Conservation (phyloP, 2,329 filamentous ascomycete genomes). For the Elsinoe arachidis region DNA sequence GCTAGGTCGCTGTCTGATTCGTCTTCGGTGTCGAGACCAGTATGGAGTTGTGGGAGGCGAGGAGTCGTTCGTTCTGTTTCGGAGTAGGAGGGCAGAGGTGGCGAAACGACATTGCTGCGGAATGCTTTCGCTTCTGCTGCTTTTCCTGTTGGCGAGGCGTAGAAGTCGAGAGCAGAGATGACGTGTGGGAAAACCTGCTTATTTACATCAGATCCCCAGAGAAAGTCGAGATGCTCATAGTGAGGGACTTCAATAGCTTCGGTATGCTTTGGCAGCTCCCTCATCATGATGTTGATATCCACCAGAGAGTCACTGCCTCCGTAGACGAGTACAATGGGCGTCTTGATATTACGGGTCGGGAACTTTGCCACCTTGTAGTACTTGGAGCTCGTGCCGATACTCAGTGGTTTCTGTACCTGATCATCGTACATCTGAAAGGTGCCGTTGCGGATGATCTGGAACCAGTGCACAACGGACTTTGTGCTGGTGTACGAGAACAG, state of each 20-base stretch:
- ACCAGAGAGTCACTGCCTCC: conserved; percentile 90
- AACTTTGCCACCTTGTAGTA: conserved; percentile 97
- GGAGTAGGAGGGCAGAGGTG: conserved; percentile 14
- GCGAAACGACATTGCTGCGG: background rate
- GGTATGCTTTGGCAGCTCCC: conserved; percentile 76
- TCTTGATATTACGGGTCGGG: conserved; percentile 93
- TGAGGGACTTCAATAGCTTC: conserved; percentile 79
- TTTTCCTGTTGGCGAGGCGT: conserved; percentile 25
- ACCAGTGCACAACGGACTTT: conserved; percentile 97
- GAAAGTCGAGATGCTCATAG: conserved; percentile 93
- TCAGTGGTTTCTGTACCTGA: conserved; percentile 70
- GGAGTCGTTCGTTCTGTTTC: conserved; percentile 6
- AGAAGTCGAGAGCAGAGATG: conserved; percentile 75
- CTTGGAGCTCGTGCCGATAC: conserved; percentile 61
- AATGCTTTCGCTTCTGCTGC: conserved; percentile 10
- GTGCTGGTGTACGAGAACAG: conserved; percentile 95
- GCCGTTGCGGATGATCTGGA: conserved; percentile 94
- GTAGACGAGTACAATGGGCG: conserved; percentile 86
- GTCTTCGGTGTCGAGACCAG: conserved; percentile 14
- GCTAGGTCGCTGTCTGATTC: conserved; percentile 9
- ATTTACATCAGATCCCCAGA: conserved; percentile 85
- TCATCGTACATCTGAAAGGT: conserved; percentile 99
- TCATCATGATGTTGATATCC: conserved; percentile 86
- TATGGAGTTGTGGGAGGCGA: background rate
- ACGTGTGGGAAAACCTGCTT: conserved; percentile 82